These are phyloP conservation scores for Stenogyne calaminthoides DNA, from an alignment of 305 asterid species.

Conservation along the genomic window DNA sequence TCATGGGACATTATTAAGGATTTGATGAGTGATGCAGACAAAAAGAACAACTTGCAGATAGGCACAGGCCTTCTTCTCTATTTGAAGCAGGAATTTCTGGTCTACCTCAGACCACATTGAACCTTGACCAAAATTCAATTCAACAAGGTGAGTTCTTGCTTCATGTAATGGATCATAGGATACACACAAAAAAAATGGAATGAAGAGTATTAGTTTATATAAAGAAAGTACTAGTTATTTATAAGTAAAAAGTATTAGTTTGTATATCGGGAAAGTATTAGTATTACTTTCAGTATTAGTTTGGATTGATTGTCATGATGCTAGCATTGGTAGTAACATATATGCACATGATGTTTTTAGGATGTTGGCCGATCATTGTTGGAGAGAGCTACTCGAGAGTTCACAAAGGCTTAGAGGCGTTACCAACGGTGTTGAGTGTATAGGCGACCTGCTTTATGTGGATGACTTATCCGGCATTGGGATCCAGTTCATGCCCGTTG, in stretches of 20 bases:
- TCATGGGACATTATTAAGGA: slow-evolving; percentile 88
- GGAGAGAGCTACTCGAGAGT: slow-evolving; percentile 88
- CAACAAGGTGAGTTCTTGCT: slow-evolving; percentile 88
- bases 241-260: too few species aligned
- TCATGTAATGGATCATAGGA: too few species aligned
- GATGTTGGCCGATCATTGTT: slow-evolving; percentile 80
- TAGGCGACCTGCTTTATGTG: slow-evolving; percentile 67
- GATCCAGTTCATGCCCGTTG: slow-evolving; percentile 47
- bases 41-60: slow-evolving; percentile 60
- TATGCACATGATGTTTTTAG: slow-evolving; percentile 32
- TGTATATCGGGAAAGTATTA: too few species aligned
- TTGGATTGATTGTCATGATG: background rate
- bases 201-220: too few species aligned
- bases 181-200: too few species aligned
- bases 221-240: too few species aligned
- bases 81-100: slow-evolving; percentile 68
- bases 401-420: slow-evolving; percentile 78
- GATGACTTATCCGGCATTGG: slow-evolving; percentile 66
- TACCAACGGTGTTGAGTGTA: slow-evolving; percentile 70
- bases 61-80: slow-evolving; percentile 71
- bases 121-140: slow-evolving; percentile 76
- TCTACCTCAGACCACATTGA: slow-evolving; percentile 74
- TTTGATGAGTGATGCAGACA: slow-evolving; percentile 62
- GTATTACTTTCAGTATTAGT: too few species aligned
- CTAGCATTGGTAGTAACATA: background rate